phyloP scores from a whole-genome alignment of 805 yeast genomes.

The Starmerella stigmatis region DNA sequence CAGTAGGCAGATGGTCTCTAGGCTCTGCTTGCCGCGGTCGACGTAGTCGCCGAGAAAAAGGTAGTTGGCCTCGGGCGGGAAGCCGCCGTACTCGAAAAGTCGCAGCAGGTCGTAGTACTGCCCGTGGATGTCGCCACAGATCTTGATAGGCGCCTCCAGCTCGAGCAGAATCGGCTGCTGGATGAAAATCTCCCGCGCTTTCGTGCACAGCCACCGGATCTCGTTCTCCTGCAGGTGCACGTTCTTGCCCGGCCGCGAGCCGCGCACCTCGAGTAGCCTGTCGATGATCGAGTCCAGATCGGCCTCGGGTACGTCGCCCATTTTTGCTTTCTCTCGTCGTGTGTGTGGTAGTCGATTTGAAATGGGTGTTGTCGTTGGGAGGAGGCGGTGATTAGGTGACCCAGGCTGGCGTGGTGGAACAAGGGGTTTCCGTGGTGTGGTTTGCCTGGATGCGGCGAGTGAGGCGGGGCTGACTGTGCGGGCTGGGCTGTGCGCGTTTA shows the following conservation, averaged over 20 bases:
- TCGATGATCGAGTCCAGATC: slow-evolving; percentile 96
- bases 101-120: slow-evolving; percentile 93
- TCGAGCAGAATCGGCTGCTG: slow-evolving; percentile 94
- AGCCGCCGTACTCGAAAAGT: slow-evolving; percentile 95
- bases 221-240: slow-evolving; percentile 89
- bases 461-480: too few species aligned
- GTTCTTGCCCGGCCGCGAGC: slow-evolving; percentile 96
- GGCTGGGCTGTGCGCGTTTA: too few species aligned
- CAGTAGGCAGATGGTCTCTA: slow-evolving; percentile 88
- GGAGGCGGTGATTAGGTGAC: slow-evolving; percentile 18
- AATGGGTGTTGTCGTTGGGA: slow-evolving; percentile 12
- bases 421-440: not conserved
- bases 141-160: slow-evolving; percentile 91
- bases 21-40: slow-evolving; percentile 95
- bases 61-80: slow-evolving; percentile 98
- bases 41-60: slow-evolving; percentile 94
- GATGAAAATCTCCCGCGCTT: slow-evolving; percentile 95
- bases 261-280: slow-evolving; percentile 92
- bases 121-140: slow-evolving; percentile 96
- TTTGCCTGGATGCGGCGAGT: not conserved
- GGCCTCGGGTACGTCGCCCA: slow-evolving; percentile 52
- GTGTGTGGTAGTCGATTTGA: not conserved
- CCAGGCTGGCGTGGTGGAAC: not conserved
- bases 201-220: slow-evolving; percentile 89
- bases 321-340: slow-evolving; percentile 12